Evolutionary conservation across 2,329 filamentous ascomycete species (phyloP), one percentile per base, ranked within the genome.

Genomic region (Diaporthe ampelina): DNA sequence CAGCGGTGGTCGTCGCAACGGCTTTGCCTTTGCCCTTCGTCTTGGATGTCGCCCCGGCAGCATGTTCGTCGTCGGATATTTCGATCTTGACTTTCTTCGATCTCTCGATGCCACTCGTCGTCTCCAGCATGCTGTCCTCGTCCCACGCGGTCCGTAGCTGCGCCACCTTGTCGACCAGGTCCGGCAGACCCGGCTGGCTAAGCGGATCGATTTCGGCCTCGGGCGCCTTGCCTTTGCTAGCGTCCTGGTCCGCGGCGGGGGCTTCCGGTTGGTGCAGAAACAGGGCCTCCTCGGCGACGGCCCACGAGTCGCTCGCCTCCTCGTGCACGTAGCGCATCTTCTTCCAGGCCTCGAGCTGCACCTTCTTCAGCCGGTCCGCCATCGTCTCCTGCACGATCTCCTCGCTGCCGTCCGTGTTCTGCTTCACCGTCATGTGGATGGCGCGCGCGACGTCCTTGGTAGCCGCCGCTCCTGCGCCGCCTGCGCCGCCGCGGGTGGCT

Each of bases 391-490:
- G 91, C 17, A 91, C 87, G 72, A 91, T 86, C 24, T 89, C 86
- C 19, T 89, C 86, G 69, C 93, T 92, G 73, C 91, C 91, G 78
- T 93, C 91, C 61, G 91, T 90, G 1, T 91, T 90, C 50, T 92
- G 91, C 86, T 97, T 97, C 80, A 97, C 92, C 40, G 94, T 94
- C 86, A 97, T 94, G 83, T 97, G 93, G 79, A 97, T 94, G 21
- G 94, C 93, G 76, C 94, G 92, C 32, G 94, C 92, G 76, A 92
- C 91, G 48, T 76, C 74, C 74, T 78, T 68, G 24, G 63, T 56
- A 0, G 70, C 77, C 71, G 82, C 78, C 69, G 81, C 7, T 77
- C 80, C 69, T 3, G 82, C 83, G 6, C 78, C 76, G 7, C 82
- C 77, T 82, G 85, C 77, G 80, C 82, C 73, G 80, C 85, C 79